These are phyloP conservation scores for Skeletonema grethae DNA, from an alignment of 108 stramenopile species.

Conservation along the genomic window DNA sequence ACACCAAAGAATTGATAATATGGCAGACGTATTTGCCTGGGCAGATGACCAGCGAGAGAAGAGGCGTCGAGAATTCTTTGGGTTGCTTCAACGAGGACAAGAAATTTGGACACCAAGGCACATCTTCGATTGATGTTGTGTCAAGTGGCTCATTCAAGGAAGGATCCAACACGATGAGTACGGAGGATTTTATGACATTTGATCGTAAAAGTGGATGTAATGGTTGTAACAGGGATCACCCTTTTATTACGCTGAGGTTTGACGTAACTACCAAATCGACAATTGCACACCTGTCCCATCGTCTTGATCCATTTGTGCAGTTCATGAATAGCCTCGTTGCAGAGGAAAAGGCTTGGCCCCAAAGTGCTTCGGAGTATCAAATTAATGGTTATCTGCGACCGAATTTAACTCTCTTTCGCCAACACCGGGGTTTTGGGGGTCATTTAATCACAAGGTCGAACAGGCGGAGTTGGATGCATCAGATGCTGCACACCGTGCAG, in stretches of 20 bases:
- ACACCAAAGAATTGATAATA: not conserved
- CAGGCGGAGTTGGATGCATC: slow-evolving; percentile 7
- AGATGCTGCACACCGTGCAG: slow-evolving; percentile 13
- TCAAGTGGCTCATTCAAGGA: slow-evolving; percentile 25
- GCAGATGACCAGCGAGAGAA: not conserved
- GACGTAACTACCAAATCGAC: slow-evolving; percentile 8
- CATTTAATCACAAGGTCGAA: slow-evolving; percentile 8
- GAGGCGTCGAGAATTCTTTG: slow-evolving; percentile 3
- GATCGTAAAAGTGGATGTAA: slow-evolving; percentile 4
- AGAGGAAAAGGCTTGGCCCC: slow-evolving; percentile 7
- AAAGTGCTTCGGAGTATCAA: slow-evolving; percentile 1
- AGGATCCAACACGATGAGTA: slow-evolving; percentile 1
- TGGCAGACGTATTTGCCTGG: not conserved
- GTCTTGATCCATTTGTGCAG: slow-evolving; percentile 14
- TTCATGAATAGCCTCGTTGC: slow-evolving; percentile 8
- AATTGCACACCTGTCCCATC: slow-evolving; percentile 16
- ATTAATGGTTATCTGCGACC: slow-evolving; percentile 18
- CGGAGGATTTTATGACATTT: slow-evolving; percentile 12
- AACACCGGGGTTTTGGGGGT: slow-evolving; percentile 8
- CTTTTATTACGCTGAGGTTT: slow-evolving; percentile 11
- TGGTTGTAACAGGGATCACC: slow-evolving; percentile 19
- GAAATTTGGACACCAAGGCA: slow-evolving; percentile 12
- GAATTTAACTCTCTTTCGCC: not conserved
- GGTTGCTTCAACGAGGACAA: slow-evolving; percentile 7
- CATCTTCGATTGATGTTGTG: slow-evolving; percentile 23